Conservation (phyloP, 75 land plant genomes). For the Selaginella tamariscina region DNA sequence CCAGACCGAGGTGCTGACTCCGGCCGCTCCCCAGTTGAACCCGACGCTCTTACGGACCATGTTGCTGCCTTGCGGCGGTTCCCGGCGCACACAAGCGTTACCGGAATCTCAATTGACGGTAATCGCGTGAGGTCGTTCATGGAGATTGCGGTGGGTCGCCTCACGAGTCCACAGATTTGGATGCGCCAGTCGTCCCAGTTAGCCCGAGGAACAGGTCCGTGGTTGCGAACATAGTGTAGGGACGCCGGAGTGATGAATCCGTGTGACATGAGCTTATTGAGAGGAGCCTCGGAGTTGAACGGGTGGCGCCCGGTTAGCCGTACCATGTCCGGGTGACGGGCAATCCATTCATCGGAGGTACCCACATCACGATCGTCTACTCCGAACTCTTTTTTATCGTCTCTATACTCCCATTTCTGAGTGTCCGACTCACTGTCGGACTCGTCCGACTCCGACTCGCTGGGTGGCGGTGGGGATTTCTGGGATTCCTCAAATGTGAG, state of each 20-base stretch:
- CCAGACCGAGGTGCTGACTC: slow-evolving; percentile 77
- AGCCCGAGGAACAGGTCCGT: slow-evolving; percentile 1
- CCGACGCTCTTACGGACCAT: slow-evolving; percentile 78
- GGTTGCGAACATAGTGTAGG: slow-evolving; percentile 10
- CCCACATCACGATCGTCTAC: slow-evolving; percentile 54
- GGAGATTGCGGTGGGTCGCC: slow-evolving; percentile 26
- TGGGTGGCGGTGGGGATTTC: no score
- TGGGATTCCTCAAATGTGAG: no score
- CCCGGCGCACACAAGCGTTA: slow-evolving; percentile 87
- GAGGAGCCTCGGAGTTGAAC: slow-evolving; percentile 1
- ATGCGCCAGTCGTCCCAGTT: neutral
- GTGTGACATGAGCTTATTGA: neutral
- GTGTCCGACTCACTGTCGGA: no score
- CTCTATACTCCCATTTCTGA: slow-evolving; percentile 5
- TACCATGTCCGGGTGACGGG: slow-evolving; percentile 55
- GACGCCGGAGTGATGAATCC: slow-evolving; percentile 5
- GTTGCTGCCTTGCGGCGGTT: slow-evolving; percentile 90
- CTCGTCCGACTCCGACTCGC: no score
- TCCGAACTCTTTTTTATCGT: neutral
- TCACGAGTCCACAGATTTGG: neutral
- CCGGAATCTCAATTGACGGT: slow-evolving; percentile 54
- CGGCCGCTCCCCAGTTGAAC: slow-evolving; percentile 96
- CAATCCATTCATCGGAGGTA: slow-evolving; percentile 73
- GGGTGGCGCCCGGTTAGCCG: slow-evolving; percentile 77
- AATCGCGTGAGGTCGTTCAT: slow-evolving; percentile 61